Evolutionary conservation across 257 asterid species (phyloP).

Genomic region (Mentha longifolia): DNA sequence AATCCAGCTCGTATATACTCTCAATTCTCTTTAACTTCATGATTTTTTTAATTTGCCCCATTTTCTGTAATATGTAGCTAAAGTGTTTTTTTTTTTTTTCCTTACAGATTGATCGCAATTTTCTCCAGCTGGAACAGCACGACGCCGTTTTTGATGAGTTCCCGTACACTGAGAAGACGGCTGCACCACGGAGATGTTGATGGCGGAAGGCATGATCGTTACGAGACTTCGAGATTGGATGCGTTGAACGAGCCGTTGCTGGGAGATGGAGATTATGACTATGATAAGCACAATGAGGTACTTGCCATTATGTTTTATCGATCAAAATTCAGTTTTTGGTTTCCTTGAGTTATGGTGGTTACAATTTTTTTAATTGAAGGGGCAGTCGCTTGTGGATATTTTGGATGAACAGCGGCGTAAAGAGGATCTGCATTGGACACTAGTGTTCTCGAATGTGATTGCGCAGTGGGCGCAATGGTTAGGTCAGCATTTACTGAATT

Average conservation of each 20-base stretch:
- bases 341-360: conserved; percentile 16
- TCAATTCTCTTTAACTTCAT: not conserved
- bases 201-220: conserved; percentile 57
- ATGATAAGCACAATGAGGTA: conserved; percentile 55
- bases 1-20: conserved; percentile 8
- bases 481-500: conserved; percentile 54
- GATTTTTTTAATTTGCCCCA: not conserved
- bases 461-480: conserved; percentile 99
- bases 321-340: not conserved
- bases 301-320: not conserved
- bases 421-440: conserved; percentile 78
- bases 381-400: conserved; percentile 52
- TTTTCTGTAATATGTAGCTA: not conserved
- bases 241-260: conserved; percentile 84
- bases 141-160: conserved; percentile 53
- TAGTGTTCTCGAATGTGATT: conserved; percentile 72
- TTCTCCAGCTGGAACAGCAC: conserved; percentile 10
- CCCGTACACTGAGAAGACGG: conserved; percentile 82
- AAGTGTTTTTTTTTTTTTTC: conserved; percentile 17
- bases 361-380: conserved; percentile 27
- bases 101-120: conserved; percentile 17
- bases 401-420: conserved; percentile 67
- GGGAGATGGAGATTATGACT: conserved; percentile 42
- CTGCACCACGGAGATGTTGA: conserved; percentile 79
- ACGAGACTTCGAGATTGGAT: conserved; percentile 53